These are phyloP conservation scores for Macrophomina phaseolina DNA, from an alignment of 2,329 filamentous ascomycete genomes.

Conservation along the genomic window DNA sequence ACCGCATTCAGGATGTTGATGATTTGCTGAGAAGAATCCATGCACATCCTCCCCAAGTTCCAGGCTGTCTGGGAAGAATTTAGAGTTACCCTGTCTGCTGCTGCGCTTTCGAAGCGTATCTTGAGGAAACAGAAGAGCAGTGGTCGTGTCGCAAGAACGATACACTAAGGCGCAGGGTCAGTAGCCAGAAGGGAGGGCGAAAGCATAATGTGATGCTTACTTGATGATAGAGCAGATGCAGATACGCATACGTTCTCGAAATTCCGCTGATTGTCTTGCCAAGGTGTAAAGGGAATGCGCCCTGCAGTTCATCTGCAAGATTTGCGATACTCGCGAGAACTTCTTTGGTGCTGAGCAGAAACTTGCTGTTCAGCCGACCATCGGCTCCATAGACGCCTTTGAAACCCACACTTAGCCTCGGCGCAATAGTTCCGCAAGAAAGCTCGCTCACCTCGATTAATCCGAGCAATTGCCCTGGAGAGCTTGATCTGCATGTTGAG, in stretches of 20 bases:
- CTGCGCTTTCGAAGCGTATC: constrained; percentile 40
- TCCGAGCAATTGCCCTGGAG: constrained; percentile 52
- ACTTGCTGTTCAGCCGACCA: constrained; percentile 44
- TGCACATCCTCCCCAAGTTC: constrained; percentile 49
- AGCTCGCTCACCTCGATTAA: constrained; percentile 49
- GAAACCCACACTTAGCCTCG: neutral
- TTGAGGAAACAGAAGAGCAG: constrained; percentile 52
- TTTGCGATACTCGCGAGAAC: constrained; percentile 48
- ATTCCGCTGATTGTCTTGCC: constrained; percentile 47
- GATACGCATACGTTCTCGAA: constrained; percentile 50
- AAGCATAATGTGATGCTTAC: constrained; percentile 32
- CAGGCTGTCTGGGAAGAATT: constrained; percentile 46
- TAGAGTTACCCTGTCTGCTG: constrained; percentile 36
- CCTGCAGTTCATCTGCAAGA: constrained; percentile 48
- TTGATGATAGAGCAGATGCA: constrained; percentile 47
- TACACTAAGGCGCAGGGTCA: constrained; percentile 39
- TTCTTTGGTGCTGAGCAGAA: constrained; percentile 48
- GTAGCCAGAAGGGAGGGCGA: no score
- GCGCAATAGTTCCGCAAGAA: neutral
- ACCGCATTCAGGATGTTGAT: constrained; percentile 52
- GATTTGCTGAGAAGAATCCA: constrained; percentile 53
- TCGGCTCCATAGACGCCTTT: constrained; percentile 52
- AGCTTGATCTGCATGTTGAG: constrained; percentile 55
- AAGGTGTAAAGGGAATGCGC: constrained; percentile 45
- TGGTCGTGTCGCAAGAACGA: constrained; percentile 50